phyloP scores from a whole-genome alignment of 306 rosid genomes.

The Calophaca sinica region DNA sequence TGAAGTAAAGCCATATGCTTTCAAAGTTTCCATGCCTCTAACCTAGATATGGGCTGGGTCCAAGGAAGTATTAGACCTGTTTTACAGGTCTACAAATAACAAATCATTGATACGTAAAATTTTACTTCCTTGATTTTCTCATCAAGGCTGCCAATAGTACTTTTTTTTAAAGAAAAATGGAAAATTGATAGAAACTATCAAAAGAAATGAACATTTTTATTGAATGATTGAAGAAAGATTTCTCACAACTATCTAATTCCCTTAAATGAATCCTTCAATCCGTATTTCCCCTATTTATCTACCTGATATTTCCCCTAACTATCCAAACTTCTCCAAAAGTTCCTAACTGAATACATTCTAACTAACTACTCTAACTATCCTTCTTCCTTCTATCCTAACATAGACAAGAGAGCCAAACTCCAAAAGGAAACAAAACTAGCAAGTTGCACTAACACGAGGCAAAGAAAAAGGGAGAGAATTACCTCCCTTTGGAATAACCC shows the following conservation, averaged over 20 bases:
- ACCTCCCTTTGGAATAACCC: neutral
- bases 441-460: neutral
- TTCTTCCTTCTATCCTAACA: neutral
- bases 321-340: neutral
- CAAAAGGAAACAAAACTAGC: conserved; percentile 9
- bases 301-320: neutral
- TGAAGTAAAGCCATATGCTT: neutral
- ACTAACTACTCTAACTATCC: neutral
- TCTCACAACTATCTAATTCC: neutral
- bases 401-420: neutral
- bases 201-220: neutral
- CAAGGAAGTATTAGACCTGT: neutral
- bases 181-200: neutral
- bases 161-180: neutral
- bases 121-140: conserved; percentile 23
- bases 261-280: neutral
- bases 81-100: no score
- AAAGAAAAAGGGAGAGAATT: conserved; percentile 18
- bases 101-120: neutral
- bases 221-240: neutral
- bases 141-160: neutral
- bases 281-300: neutral
- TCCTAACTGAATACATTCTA: neutral
- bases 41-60: neutral
- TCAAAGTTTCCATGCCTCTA: neutral